phyloP scores from a whole-genome alignment of 495 filamentous ascomycete genomes.

The Immersiella caudata region DNA sequence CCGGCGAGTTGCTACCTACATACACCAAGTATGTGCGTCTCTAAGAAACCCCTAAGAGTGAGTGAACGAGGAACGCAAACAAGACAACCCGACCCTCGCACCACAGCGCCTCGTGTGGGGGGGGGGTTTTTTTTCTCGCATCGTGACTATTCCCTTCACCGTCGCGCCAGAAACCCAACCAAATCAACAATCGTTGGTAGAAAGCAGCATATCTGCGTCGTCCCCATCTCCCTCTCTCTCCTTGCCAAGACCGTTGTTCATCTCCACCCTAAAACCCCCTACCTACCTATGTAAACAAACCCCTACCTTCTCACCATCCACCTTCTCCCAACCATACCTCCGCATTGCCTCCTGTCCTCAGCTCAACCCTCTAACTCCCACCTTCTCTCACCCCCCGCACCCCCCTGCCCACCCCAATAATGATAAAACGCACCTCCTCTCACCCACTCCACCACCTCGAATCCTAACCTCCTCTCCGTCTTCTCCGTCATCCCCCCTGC shows the following conservation, averaged over 20 bases:
- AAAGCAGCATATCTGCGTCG: not conserved
- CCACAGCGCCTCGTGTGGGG: not conserved
- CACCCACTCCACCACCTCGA: conserved; percentile 84
- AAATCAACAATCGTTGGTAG: no score
- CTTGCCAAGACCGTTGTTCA: not conserved
- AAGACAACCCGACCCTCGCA: not conserved
- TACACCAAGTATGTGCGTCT: not conserved
- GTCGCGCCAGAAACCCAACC: no score
- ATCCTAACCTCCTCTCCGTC: conserved; percentile 69
- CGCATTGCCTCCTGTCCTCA: not conserved
- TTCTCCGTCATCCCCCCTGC: conserved; percentile 62
- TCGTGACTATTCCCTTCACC: no score
- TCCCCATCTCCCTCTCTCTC: not conserved
- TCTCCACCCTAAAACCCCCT: not conserved
- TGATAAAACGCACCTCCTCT: conserved; percentile 44
- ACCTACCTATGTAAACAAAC: not conserved
- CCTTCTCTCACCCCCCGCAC: not conserved
- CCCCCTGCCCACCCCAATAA: conserved; percentile 18
- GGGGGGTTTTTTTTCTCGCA: no score
- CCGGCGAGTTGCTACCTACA: not conserved
- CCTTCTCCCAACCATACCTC: not conserved
- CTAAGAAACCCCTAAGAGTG: not conserved
- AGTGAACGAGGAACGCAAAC: not conserved
- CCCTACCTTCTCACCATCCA: not conserved
- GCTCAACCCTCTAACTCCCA: no score